Evolutionary conservation across 805 yeast species (phyloP), one percentile per base, ranked within the genome.

Genomic region (Yamadazyma olivae): DNA sequence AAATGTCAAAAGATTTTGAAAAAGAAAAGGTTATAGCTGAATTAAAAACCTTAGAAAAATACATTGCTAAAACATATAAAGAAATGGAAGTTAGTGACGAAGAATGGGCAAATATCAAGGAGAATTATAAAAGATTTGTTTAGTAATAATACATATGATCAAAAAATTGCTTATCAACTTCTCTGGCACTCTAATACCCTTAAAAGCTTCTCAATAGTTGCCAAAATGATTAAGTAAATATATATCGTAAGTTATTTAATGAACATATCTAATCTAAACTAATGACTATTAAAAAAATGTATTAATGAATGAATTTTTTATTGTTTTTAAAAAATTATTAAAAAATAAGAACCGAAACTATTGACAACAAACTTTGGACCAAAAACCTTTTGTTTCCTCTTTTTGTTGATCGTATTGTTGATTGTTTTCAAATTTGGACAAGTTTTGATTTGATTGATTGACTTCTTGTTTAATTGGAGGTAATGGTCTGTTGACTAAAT

Each of bases 401-500:
- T 64, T 68, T 49, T 62, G 70, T 47, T 67, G 70, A 35, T 65
- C 66, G 36, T 64, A 61, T 40, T 61, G 70, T 40, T 32, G 34
- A 36, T 40, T 38, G 25, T 38, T 41, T 13, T 38, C 33, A 12
- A 27, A 24, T 23, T 38, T 44, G 14, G 35, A 26, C 13, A 31
- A 29, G 8, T 33, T 32, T 10, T 17, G 24, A 24, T 34, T 27
- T 8, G 32, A 16, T 14, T 25, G 23, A 18, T 32, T 32, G 13
- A 36, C 14, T 41, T 67, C 74, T 49, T 65, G 73, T 46, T 65
- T 67, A 41, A 68, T 68, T 2, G 74, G 73, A 24, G 74, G 74
- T 48, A 68, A 63, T 9, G 74, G 74, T 40, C 74, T 54, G 53
- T 68, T 68, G 40, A 67, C 71, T 57, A 68, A 64, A 46, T 66